phyloP scores from a whole-genome alignment of 2,329 filamentous ascomycete species.

The Aspergillus alliaceus region DNA sequence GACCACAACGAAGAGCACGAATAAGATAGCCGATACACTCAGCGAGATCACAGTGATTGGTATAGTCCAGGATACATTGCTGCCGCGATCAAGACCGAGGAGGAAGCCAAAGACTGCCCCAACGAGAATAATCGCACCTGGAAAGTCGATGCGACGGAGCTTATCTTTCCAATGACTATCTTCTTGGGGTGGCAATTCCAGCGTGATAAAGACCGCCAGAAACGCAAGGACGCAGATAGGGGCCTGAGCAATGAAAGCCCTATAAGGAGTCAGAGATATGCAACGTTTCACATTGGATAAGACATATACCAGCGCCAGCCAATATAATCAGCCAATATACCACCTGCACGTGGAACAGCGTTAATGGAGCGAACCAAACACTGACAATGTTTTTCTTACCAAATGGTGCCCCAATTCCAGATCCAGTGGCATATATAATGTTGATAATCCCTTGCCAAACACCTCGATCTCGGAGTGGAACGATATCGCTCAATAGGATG shows the following conservation, averaged over 20 bases:
- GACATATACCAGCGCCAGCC: constrained; percentile 69
- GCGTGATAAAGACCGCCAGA: constrained; percentile 60
- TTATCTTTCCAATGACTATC: constrained; percentile 65
- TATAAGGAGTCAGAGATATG: constrained; percentile 30
- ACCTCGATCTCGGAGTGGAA: constrained; percentile 68
- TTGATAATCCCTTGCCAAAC: constrained; percentile 75
- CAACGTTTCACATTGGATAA: background rate
- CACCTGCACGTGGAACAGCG: constrained; percentile 38
- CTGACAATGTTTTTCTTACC: constrained; percentile 37
- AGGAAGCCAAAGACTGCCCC: constrained; percentile 65
- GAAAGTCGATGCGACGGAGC: constrained; percentile 68
- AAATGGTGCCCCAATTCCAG: constrained; percentile 67
- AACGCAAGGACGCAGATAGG: constrained; percentile 69
- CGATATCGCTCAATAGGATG: constrained; percentile 70
- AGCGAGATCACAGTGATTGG: constrained; percentile 60
- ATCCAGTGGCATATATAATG: constrained; percentile 68
- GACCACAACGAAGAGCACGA: constrained; percentile 66
- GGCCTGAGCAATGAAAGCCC: constrained; percentile 70
- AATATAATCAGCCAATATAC: constrained; percentile 69
- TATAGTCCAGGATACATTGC: constrained; percentile 68
- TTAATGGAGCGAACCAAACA: background rate
- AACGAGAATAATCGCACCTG: constrained; percentile 67
- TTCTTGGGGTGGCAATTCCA: constrained; percentile 61
- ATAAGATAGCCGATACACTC: constrained; percentile 57
- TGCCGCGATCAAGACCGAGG: constrained; percentile 70